These are phyloP conservation scores for Pontederia crassipes DNA, from an alignment of 176 grass and related monocot genomes.

Conservation along the genomic window DNA sequence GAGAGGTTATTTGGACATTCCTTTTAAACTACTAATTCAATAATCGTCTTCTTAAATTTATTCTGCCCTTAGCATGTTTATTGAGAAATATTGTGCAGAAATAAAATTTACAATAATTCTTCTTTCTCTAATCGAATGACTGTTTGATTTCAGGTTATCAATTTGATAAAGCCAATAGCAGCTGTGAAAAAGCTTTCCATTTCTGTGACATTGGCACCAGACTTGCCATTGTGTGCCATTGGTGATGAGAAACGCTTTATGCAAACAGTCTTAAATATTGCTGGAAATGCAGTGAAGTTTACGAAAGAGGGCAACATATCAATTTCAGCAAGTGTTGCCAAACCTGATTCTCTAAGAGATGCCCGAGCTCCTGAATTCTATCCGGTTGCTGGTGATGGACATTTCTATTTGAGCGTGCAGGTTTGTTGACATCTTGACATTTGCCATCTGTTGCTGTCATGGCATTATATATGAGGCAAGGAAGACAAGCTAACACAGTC, in stretches of 20 bases:
- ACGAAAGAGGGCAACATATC: slow-evolving; percentile 21
- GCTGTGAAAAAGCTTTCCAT: slow-evolving; percentile 14
- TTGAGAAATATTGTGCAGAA: not conserved
- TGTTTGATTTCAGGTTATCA: not conserved
- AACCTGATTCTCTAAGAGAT: slow-evolving; percentile 13
- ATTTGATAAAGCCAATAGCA: slow-evolving; percentile 22
- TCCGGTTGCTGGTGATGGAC: slow-evolving; percentile 20
- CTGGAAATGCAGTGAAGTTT: slow-evolving; percentile 23
- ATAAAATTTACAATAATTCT: not conserved
- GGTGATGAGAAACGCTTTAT: slow-evolving; percentile 22
- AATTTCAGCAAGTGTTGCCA: slow-evolving; percentile 11
- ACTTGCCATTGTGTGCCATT: slow-evolving; percentile 14
- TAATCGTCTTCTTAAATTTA: not conserved
- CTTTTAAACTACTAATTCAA: not conserved
- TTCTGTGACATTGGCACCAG: slow-evolving; percentile 5
- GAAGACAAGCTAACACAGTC: not conserved
- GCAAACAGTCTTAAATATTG: slow-evolving; percentile 14
- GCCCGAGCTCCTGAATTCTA: slow-evolving; percentile 11
- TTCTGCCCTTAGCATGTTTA: not conserved
- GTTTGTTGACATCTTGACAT: slow-evolving; percentile 25
- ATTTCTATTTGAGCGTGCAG: slow-evolving; percentile 75
- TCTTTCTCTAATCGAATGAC: too few relatives aligned
- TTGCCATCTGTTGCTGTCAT: not conserved
- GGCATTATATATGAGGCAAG: not conserved
- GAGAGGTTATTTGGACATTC: slow-evolving; percentile 5